Conservation (phyloP, 1,284 basidiomycete genomes). For the Mrakiaceae sp. region DNA sequence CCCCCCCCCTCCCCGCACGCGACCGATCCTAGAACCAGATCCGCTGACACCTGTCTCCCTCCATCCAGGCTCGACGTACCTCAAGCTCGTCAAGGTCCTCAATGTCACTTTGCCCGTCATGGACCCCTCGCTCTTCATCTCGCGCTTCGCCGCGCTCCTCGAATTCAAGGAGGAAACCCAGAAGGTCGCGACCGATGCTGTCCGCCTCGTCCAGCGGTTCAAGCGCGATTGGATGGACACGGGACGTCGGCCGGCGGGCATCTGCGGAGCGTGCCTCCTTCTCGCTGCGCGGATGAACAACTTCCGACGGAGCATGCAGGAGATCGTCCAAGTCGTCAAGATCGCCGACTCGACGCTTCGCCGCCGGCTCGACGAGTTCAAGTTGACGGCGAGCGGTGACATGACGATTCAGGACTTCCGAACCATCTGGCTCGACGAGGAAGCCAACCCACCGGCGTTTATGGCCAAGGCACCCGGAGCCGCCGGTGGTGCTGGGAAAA, state of each 20-base stretch:
- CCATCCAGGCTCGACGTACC: conserved; percentile 64
- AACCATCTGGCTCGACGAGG: conserved; percentile 81
- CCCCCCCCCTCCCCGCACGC: no score
- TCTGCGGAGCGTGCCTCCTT: conserved; percentile 90
- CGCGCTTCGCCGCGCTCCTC: conserved; percentile 88
- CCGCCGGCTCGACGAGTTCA: conserved; percentile 94
- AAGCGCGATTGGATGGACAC: conserved; percentile 96
- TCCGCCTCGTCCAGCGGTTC: conserved; percentile 87
- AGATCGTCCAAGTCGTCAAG: conserved; percentile 97
- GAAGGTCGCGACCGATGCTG: conserved; percentile 84
- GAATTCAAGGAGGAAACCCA: conserved; percentile 93
- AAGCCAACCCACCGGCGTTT: conserved; percentile 76
- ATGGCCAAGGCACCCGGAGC: no score
- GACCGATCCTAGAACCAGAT: no score
- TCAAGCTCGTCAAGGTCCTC: conserved; percentile 83
- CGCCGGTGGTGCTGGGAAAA: conserved; percentile 30
- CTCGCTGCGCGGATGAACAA: conserved; percentile 98
- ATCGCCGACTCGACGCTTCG: conserved; percentile 89
- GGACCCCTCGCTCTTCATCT: conserved; percentile 95
- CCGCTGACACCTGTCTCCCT: not conserved
- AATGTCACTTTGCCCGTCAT: conserved; percentile 76
- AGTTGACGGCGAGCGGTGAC: conserved; percentile 69
- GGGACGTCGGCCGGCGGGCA: conserved; percentile 88
- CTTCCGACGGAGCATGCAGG: conserved; percentile 81
- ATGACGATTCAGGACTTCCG: conserved; percentile 86